These are phyloP conservation scores for Cryoendolithus antarcticus DNA, from an alignment of 2,329 filamentous ascomycete species.

Conservation along the genomic window DNA sequence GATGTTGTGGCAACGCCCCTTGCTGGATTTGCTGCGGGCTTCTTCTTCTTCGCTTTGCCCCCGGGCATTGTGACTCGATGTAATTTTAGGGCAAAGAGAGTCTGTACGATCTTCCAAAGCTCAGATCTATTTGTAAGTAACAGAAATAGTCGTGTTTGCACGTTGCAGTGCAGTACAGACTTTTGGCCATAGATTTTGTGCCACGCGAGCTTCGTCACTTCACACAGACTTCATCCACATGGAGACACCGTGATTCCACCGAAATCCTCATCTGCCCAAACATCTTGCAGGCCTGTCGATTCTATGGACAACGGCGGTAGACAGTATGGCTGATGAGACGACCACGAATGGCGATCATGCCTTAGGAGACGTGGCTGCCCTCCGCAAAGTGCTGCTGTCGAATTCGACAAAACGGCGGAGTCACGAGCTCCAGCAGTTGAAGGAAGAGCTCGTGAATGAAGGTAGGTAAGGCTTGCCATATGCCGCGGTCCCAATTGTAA, in stretches of 20 bases:
- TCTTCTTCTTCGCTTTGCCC: constrained; percentile 72
- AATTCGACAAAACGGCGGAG: constrained; percentile 38
- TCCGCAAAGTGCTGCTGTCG: constrained; percentile 29
- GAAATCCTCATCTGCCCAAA: too few species aligned
- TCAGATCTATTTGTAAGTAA: too few species aligned
- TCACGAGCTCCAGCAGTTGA: constrained; percentile 31
- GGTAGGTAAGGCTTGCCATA: constrained; percentile 23
- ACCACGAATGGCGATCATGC: constrained; percentile 10
- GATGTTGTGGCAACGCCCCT: constrained; percentile 91
- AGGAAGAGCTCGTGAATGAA: constrained; percentile 31
- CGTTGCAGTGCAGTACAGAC: too few species aligned
- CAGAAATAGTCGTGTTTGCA: too few species aligned
- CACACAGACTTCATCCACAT: too few species aligned
- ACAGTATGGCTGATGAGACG: constrained; percentile 13
- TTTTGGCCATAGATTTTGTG: too few species aligned
- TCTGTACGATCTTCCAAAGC: too few species aligned
- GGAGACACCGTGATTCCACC: too few species aligned
- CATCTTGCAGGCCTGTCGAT: too few species aligned
- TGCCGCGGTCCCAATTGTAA: constrained; percentile 1
- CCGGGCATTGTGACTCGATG: constrained; percentile 13
- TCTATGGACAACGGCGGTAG: too few species aligned
- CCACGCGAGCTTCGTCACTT: too few species aligned
- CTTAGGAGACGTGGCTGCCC: constrained; percentile 12
- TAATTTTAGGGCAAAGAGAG: too few species aligned
- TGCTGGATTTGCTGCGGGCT: constrained; percentile 73